Evolutionary conservation across 2,329 filamentous ascomycete species (phyloP), one percentile per base, ranked within the genome.

Genomic region (Colletotrichum cuscutae): DNA sequence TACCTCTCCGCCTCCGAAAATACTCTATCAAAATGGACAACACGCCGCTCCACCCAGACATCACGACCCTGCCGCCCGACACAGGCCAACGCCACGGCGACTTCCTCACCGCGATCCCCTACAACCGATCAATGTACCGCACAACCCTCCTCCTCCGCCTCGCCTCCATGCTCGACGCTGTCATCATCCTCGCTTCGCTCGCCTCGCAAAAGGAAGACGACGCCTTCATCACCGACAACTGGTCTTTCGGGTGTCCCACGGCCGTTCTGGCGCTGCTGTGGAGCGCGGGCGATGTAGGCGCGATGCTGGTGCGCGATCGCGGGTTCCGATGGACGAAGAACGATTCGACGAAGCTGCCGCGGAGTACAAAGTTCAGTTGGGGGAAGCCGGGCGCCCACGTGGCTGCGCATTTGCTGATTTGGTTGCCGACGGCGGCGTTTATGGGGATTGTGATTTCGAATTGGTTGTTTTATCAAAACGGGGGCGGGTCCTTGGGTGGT

Each of bases 41-140:
- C 65, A 69, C 69, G 12, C 72, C 68, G 22, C 65, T 75, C 57
- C 65, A 72, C 46, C 73, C 72, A 32, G 68, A 59, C 65, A 59
- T 63, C 56, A 57, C 53, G 11, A 62, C 71, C 35, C 58, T 72
- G 11, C 37, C 68, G 6, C n/a, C 52, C 3, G 61, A 70, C 54
- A 37, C 28, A 5, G 56, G 56, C 46, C 52, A 58, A 1, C 74
- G 68, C 35, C 72, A 71, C 49, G 74, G 74, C 69, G 56, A 65
- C 66, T 74, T 75, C 63, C 62, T 72, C 54, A 60, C 66, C 3
- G 74, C 74, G 4, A 59, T 73, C 60, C 74, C 74, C 15, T 59
- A 74, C 62, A 69, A 73, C 69, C 72, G 74, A 26, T 64, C 65
- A 59, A 67, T 73, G 57, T 71, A 68, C 63, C 72, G 71, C 52